Conservation (phyloP, 1,284 basidiomycete genomes). For the Stygiomarasmius scandens region DNA sequence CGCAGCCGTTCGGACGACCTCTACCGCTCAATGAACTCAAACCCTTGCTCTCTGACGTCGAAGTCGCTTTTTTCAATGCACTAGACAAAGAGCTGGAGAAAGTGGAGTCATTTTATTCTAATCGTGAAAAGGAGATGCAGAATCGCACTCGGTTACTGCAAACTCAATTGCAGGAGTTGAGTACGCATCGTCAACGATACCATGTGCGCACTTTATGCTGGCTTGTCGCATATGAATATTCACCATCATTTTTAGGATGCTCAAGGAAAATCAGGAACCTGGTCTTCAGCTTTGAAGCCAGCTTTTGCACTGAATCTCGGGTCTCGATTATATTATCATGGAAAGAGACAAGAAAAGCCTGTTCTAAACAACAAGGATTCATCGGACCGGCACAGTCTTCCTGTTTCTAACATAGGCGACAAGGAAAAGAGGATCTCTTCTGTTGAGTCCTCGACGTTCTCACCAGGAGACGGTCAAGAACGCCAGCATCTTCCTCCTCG, state of each 20-base stretch:
- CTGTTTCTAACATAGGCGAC: not conserved
- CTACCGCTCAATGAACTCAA: constrained; percentile 55
- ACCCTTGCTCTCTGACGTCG: constrained; percentile 55
- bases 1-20: constrained; percentile 22
- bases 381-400: not conserved
- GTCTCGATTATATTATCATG: not conserved
- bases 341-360: not conserved
- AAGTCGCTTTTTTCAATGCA: constrained; percentile 73
- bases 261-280: constrained; percentile 8
- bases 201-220: constrained; percentile 46
- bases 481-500: constrained; percentile 21
- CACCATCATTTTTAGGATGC: constrained; percentile 1
- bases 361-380: not conserved
- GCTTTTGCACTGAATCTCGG: not conserved
- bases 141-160: constrained; percentile 54
- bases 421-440: not conserved
- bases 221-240: not conserved
- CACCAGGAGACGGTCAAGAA: not conserved
- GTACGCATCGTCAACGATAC: constrained; percentile 68
- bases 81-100: constrained; percentile 81
- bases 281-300: not conserved
- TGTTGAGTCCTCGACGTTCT: not conserved
- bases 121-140: constrained; percentile 71
- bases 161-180: constrained; percentile 76
- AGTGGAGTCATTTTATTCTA: constrained; percentile 81